phyloP scores from a whole-genome alignment of 257 asterid species.

The Forsythia viridissima region DNA sequence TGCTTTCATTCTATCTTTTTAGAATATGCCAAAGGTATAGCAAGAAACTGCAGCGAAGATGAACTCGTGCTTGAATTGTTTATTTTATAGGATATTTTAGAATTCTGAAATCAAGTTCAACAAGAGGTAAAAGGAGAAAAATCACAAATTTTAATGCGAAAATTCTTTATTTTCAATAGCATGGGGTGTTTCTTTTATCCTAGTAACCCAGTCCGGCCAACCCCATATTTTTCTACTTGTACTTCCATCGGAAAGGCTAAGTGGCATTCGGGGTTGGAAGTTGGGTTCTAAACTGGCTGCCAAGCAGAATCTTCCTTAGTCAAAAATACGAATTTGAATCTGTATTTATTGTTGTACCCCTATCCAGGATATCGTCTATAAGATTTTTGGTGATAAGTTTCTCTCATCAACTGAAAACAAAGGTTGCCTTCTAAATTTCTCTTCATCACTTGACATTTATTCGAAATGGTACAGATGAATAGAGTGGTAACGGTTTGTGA shows the following conservation, averaged over 20 bases:
- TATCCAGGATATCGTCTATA: not conserved
- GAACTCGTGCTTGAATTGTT: not conserved
- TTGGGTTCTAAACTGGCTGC: not conserved
- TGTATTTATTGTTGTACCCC: not conserved
- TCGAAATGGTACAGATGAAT: not conserved
- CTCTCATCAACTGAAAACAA: not conserved
- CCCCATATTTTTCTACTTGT: too few relatives aligned
- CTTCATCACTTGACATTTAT: not conserved
- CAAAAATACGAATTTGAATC: not conserved
- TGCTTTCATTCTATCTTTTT: not conserved
- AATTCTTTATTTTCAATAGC: not conserved
- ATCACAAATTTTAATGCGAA: not conserved
- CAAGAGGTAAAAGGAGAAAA: not conserved
- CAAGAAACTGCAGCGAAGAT: too few relatives aligned
- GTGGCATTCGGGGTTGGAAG: not conserved
- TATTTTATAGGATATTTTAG: not conserved
- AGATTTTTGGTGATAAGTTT: not conserved
- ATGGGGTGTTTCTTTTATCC: not conserved
- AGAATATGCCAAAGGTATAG: not conserved
- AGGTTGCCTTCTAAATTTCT: not conserved
- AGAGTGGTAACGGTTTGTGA: too few relatives aligned
- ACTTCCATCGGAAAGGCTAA: not conserved
- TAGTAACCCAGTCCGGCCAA: too few relatives aligned
- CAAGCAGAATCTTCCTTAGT: not conserved
- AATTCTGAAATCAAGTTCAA: not conserved